Conservation (phyloP, 352 stramenopile species). For the Phytophthora cactorum region DNA sequence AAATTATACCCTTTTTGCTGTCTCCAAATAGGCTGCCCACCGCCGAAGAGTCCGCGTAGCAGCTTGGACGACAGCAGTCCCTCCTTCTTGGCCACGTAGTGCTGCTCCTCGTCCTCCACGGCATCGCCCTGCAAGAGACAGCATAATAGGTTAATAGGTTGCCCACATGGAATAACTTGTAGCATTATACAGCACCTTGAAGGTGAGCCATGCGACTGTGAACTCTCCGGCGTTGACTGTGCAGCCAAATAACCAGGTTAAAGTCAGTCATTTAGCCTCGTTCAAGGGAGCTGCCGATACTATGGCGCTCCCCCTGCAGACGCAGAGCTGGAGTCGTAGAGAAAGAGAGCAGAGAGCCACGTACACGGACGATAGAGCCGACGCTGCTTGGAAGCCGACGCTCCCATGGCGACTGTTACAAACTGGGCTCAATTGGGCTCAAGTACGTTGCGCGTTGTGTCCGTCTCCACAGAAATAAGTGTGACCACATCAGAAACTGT, state of each 20-base stretch:
- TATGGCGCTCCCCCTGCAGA: not conserved
- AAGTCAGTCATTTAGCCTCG: not conserved
- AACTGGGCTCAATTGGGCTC: constrained; percentile 17
- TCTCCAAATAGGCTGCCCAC: constrained; percentile 34
- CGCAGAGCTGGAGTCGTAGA: not conserved
- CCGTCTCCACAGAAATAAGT: constrained; percentile 1
- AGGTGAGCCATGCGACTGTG: constrained; percentile 87
- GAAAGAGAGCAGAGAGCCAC: constrained; percentile 16
- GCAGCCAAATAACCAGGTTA: constrained; percentile 15
- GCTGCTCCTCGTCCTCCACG: constrained; percentile 68
- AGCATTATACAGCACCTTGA: constrained; percentile 59
- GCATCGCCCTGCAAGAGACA: constrained; percentile 60
- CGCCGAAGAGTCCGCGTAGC: constrained; percentile 74
- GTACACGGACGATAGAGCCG: constrained; percentile 62
- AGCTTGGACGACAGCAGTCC: constrained; percentile 80
- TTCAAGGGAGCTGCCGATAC: not conserved
- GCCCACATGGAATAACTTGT: not conserved
- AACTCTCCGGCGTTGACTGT: constrained; percentile 80
- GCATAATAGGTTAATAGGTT: not conserved
- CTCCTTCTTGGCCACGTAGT: constrained; percentile 70
- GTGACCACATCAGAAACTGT: constrained; percentile 10
- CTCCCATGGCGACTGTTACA: constrained; percentile 50
- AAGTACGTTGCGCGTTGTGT: constrained; percentile 27
- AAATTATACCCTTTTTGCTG: not conserved
- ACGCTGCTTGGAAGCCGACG: constrained; percentile 51